These are phyloP conservation scores for Saccharomycopsis hybrid DNA, from an alignment of 1,139 yeast genomes.

Conservation along the genomic window DNA sequence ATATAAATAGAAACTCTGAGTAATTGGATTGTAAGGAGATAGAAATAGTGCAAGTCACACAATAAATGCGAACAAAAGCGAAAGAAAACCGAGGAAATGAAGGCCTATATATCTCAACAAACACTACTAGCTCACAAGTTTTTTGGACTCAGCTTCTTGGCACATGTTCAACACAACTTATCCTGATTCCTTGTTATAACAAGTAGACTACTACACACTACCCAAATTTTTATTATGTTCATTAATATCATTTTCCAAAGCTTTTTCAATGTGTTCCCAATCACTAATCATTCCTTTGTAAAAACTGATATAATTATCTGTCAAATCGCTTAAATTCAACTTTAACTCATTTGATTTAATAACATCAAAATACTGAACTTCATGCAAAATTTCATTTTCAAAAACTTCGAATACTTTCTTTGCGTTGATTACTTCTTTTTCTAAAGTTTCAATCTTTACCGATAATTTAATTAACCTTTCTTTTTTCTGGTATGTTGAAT, in stretches of 20 bases:
- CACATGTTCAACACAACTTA: too few species aligned
- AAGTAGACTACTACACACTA: too few species aligned
- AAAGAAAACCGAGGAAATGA: too few species aligned
- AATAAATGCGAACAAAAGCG: too few species aligned
- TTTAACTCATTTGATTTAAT: slow-evolving; percentile 77
- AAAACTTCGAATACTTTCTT: slow-evolving; percentile 65
- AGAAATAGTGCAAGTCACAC: too few species aligned
- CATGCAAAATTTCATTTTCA: slow-evolving; percentile 58
- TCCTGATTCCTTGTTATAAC: too few species aligned
- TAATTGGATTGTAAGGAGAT: too few species aligned
- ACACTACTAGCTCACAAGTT: too few species aligned
- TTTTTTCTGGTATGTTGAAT: slow-evolving; percentile 48
- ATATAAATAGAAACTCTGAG: too few species aligned
- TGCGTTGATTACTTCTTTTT: slow-evolving; percentile 54
- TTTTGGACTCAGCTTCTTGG: too few species aligned
- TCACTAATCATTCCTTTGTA: slow-evolving; percentile 65
- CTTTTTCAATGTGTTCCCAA: slow-evolving; percentile 59
- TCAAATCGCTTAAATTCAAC: slow-evolving; percentile 58
- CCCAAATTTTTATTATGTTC: slow-evolving; percentile 16
- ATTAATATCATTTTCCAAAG: slow-evolving; percentile 27
- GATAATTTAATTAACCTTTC: slow-evolving; percentile 47
- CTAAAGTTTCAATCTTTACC: slow-evolving; percentile 52
- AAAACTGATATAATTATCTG: slow-evolving; percentile 71
- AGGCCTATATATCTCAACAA: too few species aligned
- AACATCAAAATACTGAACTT: slow-evolving; percentile 75